Percentiles rank a stretch among this genome's conserved stretches.
Evolutionary conservation across 352 stramenopile species (phyloP).

Genomic region (Globisporangium acanthophoron): DNA sequence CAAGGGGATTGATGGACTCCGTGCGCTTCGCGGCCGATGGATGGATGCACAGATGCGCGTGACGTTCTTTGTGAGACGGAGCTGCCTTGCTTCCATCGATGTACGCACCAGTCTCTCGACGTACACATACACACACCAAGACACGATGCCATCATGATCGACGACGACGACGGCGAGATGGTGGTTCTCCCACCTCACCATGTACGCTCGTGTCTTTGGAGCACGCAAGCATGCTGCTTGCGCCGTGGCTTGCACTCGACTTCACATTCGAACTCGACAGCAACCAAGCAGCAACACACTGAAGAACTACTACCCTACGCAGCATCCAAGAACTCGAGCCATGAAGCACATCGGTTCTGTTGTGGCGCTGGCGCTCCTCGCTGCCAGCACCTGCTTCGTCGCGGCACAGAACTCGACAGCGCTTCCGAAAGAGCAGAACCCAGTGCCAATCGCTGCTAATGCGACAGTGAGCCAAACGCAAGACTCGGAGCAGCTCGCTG

Average conservation of each 20-base stretch:
- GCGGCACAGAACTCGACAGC: slow-evolving; percentile 5
- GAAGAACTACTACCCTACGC: no score
- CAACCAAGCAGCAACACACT: background rate
- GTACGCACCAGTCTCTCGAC: background rate
- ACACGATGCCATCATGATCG: no score
- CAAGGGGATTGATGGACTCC: slow-evolving; percentile 1
- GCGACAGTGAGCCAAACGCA: background rate
- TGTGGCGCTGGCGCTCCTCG: background rate
- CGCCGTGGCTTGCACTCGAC: background rate
- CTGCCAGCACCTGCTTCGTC: background rate
- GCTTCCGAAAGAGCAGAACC: background rate
- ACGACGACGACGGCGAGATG: no score
- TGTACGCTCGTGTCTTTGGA: no score
- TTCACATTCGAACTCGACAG: background rate
- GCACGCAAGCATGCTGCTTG: no score
- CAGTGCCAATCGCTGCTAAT: background rate
- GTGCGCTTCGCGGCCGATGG: background rate
- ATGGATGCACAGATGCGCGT: background rate
- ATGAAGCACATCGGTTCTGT: slow-evolving; percentile 9
- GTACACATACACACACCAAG: no score
- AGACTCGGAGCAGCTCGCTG: slow-evolving; percentile 9
- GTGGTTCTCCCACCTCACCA: no score
- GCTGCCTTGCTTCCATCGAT: background rate
- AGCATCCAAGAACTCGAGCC: slow-evolving; percentile 1
- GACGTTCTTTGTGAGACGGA: slow-evolving; percentile 10